phyloP scores from a whole-genome alignment of 2,329 filamentous ascomycete genomes.

The Curvularia hawaiiensis region DNA sequence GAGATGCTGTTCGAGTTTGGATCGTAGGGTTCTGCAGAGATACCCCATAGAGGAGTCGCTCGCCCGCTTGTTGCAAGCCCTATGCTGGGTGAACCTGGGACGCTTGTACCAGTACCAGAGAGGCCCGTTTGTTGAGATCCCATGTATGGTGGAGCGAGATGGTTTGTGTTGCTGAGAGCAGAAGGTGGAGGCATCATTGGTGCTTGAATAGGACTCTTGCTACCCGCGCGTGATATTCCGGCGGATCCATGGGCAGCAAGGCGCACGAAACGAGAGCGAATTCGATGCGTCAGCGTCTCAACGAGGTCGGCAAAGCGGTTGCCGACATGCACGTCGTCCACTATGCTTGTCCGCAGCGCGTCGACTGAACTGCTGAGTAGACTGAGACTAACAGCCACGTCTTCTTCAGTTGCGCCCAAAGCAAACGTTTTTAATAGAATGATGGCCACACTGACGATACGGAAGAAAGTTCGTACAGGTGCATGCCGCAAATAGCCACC shows the following conservation, averaged over 20 bases:
- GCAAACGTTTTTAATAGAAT: slow-evolving; percentile 85
- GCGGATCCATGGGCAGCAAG: slow-evolving; percentile 56
- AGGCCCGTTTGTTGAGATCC: slow-evolving; percentile 18
- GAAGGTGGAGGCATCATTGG: slow-evolving; percentile 43
- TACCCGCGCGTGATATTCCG: slow-evolving; percentile 47
- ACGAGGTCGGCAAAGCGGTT: slow-evolving; percentile 82
- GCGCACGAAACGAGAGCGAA: slow-evolving; percentile 72
- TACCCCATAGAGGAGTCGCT: slow-evolving; percentile 50
- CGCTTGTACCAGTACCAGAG: slow-evolving; percentile 26
- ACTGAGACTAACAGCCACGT: slow-evolving; percentile 75
- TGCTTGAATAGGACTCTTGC: slow-evolving; percentile 34
- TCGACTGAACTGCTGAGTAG: slow-evolving; percentile 77
- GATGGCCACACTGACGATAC: slow-evolving; percentile 84
- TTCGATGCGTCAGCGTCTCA: slow-evolving; percentile 75
- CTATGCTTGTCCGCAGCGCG: slow-evolving; percentile 76
- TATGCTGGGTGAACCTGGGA: slow-evolving; percentile 35
- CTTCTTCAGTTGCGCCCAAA: slow-evolving; percentile 76
- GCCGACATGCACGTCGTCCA: slow-evolving; percentile 85
- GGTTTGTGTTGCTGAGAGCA: slow-evolving; percentile 19
- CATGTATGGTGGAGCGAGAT: slow-evolving; percentile 25
- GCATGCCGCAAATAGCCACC: slow-evolving; percentile 80
- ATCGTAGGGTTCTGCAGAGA: slow-evolving; percentile 53
- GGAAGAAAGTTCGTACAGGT: slow-evolving; percentile 83
- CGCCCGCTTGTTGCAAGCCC: slow-evolving; percentile 38
- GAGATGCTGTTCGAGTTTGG: slow-evolving; percentile 49